Conservation (phyloP, 148 eudicot genomes). For the Chenopodium quinoa region DNA sequence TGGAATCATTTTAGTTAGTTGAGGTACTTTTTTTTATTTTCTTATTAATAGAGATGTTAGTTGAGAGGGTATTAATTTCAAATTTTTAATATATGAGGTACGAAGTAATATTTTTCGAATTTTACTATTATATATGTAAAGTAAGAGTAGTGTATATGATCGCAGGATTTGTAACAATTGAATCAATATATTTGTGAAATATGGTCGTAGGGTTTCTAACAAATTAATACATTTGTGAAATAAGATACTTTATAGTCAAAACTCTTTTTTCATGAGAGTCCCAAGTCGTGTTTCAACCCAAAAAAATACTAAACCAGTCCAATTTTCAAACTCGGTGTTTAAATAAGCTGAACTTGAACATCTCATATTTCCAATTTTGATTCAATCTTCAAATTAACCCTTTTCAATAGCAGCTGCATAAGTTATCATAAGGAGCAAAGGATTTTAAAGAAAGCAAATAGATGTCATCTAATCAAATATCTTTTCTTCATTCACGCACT, state of each 20-base stretch:
- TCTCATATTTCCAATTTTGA: no score
- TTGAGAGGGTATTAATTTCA: neutral
- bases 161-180: no score
- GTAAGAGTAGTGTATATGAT: no score
- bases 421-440: no score
- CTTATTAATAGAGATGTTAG: neutral
- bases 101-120: neutral
- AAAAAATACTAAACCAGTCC: no score
- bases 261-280: neutral
- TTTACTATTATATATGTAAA: neutral
- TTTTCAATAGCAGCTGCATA: no score
- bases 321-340: neutral
- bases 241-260: neutral
- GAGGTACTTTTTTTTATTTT: slow-evolving; percentile 7
- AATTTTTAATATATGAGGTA: neutral
- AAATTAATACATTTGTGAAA: neutral
- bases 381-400: no score
- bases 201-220: neutral
- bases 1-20: slow-evolving; percentile 17
- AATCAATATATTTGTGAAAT: no score
- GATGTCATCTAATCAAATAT: no score
- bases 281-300: neutral
- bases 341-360: neutral
- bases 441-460: no score
- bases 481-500: no score